These are phyloP conservation scores for Coniochaeta sp. DNA, from an alignment of 2,329 filamentous ascomycete species.

Conservation along the genomic window DNA sequence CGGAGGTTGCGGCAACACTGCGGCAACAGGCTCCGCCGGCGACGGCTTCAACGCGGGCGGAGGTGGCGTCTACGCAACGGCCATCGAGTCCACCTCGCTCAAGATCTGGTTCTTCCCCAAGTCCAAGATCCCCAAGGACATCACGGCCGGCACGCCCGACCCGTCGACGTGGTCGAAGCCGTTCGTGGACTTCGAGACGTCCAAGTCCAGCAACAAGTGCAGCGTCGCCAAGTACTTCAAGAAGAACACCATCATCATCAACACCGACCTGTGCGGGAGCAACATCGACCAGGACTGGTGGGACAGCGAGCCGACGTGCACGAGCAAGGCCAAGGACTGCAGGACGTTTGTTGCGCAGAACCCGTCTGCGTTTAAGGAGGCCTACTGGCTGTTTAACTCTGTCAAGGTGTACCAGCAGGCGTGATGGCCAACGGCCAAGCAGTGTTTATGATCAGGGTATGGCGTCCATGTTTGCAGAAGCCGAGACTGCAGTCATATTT, in stretches of 20 bases:
- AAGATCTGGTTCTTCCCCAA: conserved; percentile 33
- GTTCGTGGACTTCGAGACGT: conserved; percentile 49
- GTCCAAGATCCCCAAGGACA: conserved; percentile 23
- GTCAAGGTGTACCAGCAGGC: conserved; percentile 23
- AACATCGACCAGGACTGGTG: conserved; percentile 1
- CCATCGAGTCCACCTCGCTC: conserved; percentile 32
- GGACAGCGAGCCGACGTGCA: neutral
- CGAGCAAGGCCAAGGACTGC: conserved; percentile 22
- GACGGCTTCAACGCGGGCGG: conserved; percentile 1
- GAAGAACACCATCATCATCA: conserved; percentile 64
- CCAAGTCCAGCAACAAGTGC: conserved; percentile 34
- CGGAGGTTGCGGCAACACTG: conserved; percentile 12
- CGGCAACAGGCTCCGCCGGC: neutral
- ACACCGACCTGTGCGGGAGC: conserved; percentile 34
- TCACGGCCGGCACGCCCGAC: conserved; percentile 41
- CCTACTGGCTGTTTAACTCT: conserved; percentile 36
- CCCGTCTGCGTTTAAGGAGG: conserved; percentile 27
- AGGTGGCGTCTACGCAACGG: conserved; percentile 35
- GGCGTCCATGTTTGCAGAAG: no score
- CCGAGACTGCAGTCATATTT: no score
- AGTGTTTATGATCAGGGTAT: no score
- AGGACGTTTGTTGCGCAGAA: conserved; percentile 27
- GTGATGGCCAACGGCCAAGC: no score
- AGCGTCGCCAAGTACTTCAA: conserved; percentile 57
- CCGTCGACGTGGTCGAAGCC: conserved; percentile 61